phyloP scores from a whole-genome alignment of 2,329 filamentous ascomycete genomes.

The Penicillium corylophilum region DNA sequence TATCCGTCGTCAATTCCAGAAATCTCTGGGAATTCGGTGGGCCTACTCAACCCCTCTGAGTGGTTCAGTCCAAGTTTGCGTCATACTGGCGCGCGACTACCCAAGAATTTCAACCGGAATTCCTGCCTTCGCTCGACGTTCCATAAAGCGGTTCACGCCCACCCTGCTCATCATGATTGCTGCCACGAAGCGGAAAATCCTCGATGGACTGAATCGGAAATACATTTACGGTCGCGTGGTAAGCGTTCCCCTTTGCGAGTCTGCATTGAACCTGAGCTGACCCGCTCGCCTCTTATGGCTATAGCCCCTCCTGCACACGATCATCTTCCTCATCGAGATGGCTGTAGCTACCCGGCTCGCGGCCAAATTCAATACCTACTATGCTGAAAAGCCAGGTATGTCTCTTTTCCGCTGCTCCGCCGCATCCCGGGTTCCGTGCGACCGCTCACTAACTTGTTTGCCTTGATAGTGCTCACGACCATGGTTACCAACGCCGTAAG shows the following conservation, averaged over 20 bases:
- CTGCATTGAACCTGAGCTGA: constrained; percentile 8
- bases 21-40: background rate
- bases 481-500: constrained; percentile 96
- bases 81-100: constrained; percentile 37
- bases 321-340: constrained; percentile 87
- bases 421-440: background rate
- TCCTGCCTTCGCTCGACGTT: constrained; percentile 26
- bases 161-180: constrained; percentile 41
- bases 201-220: constrained; percentile 47
- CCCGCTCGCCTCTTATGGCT: constrained; percentile 10
- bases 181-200: constrained; percentile 39
- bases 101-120: constrained; percentile 24
- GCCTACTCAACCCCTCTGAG: constrained; percentile 3
- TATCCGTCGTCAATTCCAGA: background rate
- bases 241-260: constrained; percentile 19
- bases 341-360: constrained; percentile 77
- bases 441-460: constrained; percentile 18
- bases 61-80: constrained; percentile 30
- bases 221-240: constrained; percentile 50
- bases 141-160: constrained; percentile 17
- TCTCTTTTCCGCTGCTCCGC: constrained; percentile 4
- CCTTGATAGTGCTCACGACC: constrained; percentile 76
- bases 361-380: constrained; percentile 89
- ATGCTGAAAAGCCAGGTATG: constrained; percentile 81
- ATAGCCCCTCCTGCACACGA: constrained; percentile 81